Evolutionary conservation across 1,284 basidiomycete genomes (phyloP), one percentile per base, ranked within the genome.

Genomic region (Leccinum griseonigrum): DNA sequence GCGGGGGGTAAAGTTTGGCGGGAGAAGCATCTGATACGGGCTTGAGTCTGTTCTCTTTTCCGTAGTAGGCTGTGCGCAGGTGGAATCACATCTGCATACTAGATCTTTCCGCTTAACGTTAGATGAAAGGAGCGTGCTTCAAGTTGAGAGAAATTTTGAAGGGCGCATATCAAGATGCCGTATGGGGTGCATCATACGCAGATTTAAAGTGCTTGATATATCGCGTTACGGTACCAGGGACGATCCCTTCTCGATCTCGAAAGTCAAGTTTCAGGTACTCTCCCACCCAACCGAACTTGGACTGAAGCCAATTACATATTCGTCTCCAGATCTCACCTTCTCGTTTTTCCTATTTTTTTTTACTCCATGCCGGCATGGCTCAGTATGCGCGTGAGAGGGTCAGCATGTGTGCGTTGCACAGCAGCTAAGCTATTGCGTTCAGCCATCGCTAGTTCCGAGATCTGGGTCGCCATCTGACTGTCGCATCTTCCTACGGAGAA

Each of bases 211-310:
- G 57, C 72, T 72, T 73, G 72, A 71, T 73, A 71, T 75, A 75
- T 74, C 63, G 54, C 28, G 46, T 73, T 73, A 73, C 72, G 72
- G 54, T 70, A 76, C 69, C 69, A 73, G 74, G 74, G 74, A 69
- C 74, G 72, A 73, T 73, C 74, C 66, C 63, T 64, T 65, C 71
- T 73, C 72, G 71, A 76, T 74, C 73, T 71, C 63, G 67, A 75
- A 71, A 74, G 68, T 64, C 71, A 74, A 68, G 72, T 69, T 71
- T 72, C 73, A 73, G 74, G 72, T 74, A 63, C 71, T 75, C 74
- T 74, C 60, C 74, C 74, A 73, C 68, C 66, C 59, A 63, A 7
- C 67, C 71, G 53, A 73, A 66, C 66, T 63, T 38, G 65, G 71
- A 40, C 65, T 64, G 66, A 69, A 71, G 53, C 71, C 69, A 64